Evolutionary conservation across 73 alveolate species (phyloP).

Genomic region (Uronychia setigera): DNA sequence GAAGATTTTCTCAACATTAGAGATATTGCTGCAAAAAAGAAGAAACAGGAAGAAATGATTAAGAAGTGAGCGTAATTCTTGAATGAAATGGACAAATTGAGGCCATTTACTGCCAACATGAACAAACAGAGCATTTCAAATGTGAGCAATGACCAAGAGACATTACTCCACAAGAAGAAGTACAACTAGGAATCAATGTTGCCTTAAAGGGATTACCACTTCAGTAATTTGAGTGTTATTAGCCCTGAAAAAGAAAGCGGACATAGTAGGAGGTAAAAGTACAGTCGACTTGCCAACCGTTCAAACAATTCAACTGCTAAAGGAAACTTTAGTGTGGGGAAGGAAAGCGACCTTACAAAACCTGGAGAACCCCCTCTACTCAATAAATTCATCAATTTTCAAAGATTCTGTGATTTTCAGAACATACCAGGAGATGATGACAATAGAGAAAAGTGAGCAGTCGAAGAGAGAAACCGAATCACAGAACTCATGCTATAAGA

Average conservation of each 20-base stretch:
- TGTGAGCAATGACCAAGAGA: neutral
- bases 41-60: neutral
- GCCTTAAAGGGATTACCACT: neutral
- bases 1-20: slow-evolving; percentile 5
- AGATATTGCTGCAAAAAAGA: slow-evolving; percentile 1
- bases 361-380: slow-evolving; percentile 2
- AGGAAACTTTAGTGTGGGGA: no score
- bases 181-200: neutral
- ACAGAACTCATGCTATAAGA: neutral
- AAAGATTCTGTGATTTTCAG: neutral
- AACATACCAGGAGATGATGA: neutral
- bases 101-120: neutral
- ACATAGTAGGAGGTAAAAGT: no score
- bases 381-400: neutral
- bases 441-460: neutral
- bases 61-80: neutral
- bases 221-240: no score
- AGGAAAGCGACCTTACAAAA: no score
- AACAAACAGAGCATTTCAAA: neutral
- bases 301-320: no score
- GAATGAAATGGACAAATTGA: neutral
- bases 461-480: neutral
- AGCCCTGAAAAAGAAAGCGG: no score
- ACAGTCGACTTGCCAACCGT: no score
- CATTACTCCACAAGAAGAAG: neutral